Evolutionary conservation across 768 basidiomycete species (phyloP).

Genomic region (Suillus brevipes): DNA sequence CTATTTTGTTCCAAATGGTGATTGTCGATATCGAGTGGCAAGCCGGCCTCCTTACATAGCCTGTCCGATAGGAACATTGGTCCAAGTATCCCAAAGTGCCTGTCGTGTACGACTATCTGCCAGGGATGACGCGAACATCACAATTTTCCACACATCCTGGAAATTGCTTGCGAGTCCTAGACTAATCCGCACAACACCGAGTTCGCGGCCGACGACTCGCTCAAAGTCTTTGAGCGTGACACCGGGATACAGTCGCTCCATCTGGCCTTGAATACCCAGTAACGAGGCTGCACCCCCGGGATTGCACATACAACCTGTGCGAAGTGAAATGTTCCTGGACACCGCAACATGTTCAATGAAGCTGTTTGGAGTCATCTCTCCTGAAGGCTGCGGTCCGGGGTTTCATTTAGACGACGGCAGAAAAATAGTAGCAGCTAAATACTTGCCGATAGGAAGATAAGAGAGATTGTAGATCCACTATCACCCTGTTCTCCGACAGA

Average conservation of each 20-base stretch:
- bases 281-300: slow-evolving; percentile 78
- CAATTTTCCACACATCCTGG: slow-evolving; percentile 65
- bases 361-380: slow-evolving; percentile 67
- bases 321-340: slow-evolving; percentile 64
- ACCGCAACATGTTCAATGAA: slow-evolving; percentile 74
- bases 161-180: slow-evolving; percentile 80
- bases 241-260: slow-evolving; percentile 59
- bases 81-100: slow-evolving; percentile 43
- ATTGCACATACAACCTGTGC: slow-evolving; percentile 88
- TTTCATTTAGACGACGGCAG: not conserved
- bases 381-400: slow-evolving; percentile 48
- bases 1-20: not conserved
- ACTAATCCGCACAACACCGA: slow-evolving; percentile 76
- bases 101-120: slow-evolving; percentile 39
- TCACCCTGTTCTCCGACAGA: slow-evolving; percentile 67
- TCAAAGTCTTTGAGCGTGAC: slow-evolving; percentile 66
- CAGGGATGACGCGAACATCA: slow-evolving; percentile 49
- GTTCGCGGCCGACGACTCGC: slow-evolving; percentile 57
- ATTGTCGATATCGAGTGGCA: not conserved
- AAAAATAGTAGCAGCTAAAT: not conserved
- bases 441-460: slow-evolving; percentile 65
- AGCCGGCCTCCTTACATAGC: slow-evolving; percentile 27
- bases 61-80: slow-evolving; percentile 32
- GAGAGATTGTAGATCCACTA: slow-evolving; percentile 60
- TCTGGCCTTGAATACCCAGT: slow-evolving; percentile 63